Evolutionary conservation across 2,329 filamentous ascomycete genomes (phyloP), one percentile per base, ranked within the genome.

Genomic region (Rugonectria rugulosa): DNA sequence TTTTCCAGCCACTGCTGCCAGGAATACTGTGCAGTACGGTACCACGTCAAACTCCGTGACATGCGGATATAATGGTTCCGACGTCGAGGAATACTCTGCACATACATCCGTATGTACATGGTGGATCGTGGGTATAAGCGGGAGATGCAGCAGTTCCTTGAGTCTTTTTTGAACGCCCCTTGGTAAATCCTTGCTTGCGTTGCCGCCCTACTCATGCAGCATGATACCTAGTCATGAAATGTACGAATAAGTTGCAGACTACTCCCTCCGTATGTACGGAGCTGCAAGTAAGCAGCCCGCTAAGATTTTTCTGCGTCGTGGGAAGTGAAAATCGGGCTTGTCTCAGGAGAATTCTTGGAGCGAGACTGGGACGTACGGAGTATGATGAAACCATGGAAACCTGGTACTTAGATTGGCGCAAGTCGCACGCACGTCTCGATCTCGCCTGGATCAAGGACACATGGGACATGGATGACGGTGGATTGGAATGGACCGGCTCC

Each of bases 371-470:
- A 43, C 52, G 38, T 34, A 45, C 21, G 42, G 61, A 44, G 40
- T 36, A 51, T 31, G 42, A 63, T 62, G 56, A 56, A 59, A 59
- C 59, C 40, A 37, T 52, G 42, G 54, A 57, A 45, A 59, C 48
- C 45, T 57, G 52, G 61, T 57, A 56, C 55, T 53, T 57, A 63
- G 61, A 38, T 56, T 51, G 52, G 62, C 38, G 53, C 53, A 57
- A 29, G 57, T 65, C 60, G 59, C 57, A 57, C 60, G 38, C 58
- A 60, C 51, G 54, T 54, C 55, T 61, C 46, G 59, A 66, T 63
- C 57, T 61, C 65, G 63, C 56, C 59, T 62, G 49, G 48, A 53
- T 61, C 63, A 62, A 52, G 52, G 58, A 62, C 60, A 47, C 42
- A 62, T 42, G 47, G 48, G 12, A 55, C 57, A 38, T 42, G 48